These are phyloP conservation scores for Amaranthus cruentus DNA, from an alignment of 148 eudicot species.

Conservation along the genomic window DNA sequence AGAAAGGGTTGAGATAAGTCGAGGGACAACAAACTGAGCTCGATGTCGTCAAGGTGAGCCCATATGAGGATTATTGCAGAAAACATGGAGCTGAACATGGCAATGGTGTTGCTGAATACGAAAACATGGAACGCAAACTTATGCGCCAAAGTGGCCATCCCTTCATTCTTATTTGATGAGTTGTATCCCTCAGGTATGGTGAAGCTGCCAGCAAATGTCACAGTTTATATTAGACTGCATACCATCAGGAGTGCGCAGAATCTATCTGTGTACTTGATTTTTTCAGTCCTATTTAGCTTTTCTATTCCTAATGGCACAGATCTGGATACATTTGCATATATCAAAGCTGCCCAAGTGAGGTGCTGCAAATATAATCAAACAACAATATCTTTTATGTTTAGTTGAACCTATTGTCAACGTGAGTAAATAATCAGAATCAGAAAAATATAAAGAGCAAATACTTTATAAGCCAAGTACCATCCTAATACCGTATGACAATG, in stretches of 20 bases:
- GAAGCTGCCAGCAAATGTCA: no score
- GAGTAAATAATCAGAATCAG: no score
- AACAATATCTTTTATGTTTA: no score
- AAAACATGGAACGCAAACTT: not conserved
- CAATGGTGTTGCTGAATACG: not conserved
- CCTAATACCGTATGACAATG: no score
- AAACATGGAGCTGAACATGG: not conserved
- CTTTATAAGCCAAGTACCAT: no score
- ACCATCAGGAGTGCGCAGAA: not conserved
- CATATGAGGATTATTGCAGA: no score
- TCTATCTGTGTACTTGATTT: not conserved
- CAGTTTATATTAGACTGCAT: not conserved
- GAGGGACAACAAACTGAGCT: not conserved
- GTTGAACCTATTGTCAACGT: no score
- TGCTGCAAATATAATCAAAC: not conserved
- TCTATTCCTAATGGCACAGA: not conserved
- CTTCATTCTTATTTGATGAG: no score
- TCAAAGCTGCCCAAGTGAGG: slow-evolving; percentile 12
- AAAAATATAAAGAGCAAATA: no score
- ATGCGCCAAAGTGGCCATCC: not conserved
- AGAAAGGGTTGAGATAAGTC: no score
- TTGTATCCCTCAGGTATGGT: no score
- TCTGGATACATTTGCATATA: slow-evolving; percentile 4
- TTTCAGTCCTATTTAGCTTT: not conserved
- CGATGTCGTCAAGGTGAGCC: no score